These are phyloP conservation scores for Sporothrix variecibatus DNA, from an alignment of 2,329 filamentous ascomycete genomes.

Conservation along the genomic window DNA sequence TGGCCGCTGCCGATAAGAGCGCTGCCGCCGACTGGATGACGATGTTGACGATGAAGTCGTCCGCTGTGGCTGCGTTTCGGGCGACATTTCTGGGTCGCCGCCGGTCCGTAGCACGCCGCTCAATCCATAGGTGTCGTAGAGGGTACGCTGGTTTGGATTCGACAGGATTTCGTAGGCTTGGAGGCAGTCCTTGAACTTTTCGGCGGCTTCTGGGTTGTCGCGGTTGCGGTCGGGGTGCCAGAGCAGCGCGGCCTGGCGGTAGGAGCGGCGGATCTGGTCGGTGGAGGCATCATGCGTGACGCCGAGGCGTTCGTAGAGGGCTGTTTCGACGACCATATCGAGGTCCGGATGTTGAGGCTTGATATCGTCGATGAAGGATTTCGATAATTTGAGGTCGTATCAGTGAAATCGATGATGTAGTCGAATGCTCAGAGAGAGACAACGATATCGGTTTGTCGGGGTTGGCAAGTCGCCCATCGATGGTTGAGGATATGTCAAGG, in stretches of 20 bases:
- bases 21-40: slow-evolving; percentile 55
- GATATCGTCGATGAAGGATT: neutral
- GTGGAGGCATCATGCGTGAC: slow-evolving; percentile 77
- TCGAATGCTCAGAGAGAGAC: neutral
- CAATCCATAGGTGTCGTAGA: slow-evolving; percentile 91
- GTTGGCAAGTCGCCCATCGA: neutral
- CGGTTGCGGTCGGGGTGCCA: slow-evolving; percentile 98
- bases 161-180: slow-evolving; percentile 98
- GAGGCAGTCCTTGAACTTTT: slow-evolving; percentile 97
- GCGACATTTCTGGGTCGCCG: neutral
- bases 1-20: slow-evolving; percentile 46
- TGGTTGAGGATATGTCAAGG: neutral
- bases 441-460: neutral
- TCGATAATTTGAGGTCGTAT: neutral
- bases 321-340: slow-evolving; percentile 39
- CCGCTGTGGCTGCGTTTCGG: neutral
- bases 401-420: neutral
- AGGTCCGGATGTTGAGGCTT: neutral
- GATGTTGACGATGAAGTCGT: neutral
- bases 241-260: slow-evolving; percentile 80
- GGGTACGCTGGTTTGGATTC: slow-evolving; percentile 92
- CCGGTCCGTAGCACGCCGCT: slow-evolving; percentile 73
- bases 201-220: slow-evolving; percentile 77
- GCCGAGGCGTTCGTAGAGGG: slow-evolving; percentile 80
- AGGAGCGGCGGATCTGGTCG: slow-evolving; percentile 96